Evolutionary conservation across 192 early-diverging fungal genomes (phyloP).

Genomic region (Linnemannia elongata): DNA sequence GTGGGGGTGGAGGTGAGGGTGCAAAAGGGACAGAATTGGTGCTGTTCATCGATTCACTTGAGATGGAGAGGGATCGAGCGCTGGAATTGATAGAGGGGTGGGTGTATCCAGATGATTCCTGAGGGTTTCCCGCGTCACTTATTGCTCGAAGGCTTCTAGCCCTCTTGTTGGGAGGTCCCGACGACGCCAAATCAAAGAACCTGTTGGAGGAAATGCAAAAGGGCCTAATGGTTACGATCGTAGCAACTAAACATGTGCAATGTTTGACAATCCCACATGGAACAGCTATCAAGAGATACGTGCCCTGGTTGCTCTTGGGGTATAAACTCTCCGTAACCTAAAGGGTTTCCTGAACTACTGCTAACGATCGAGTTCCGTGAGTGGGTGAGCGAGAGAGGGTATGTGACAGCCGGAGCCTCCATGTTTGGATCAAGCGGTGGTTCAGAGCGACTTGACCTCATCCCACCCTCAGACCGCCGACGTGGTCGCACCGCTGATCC

Average conservation of each 20-base stretch:
- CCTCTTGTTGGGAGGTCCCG: neutral
- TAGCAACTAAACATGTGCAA: no score
- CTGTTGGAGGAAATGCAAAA: neutral
- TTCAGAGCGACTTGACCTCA: neutral
- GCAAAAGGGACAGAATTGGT: slow-evolving; percentile 28
- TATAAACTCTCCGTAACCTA: neutral
- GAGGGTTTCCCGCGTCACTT: neutral
- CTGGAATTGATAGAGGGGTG: neutral
- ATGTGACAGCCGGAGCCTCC: neutral
- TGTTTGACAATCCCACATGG: no score
- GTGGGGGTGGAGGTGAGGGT: slow-evolving; percentile 15
- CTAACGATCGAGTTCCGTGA: neutral
- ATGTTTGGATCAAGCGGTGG: neutral
- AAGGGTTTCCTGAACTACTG: neutral
- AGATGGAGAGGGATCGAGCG: neutral
- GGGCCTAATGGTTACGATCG: no score
- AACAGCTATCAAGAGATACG: neutral
- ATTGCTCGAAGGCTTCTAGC: neutral
- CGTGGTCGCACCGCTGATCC: neutral
- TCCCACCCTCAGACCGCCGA: neutral
- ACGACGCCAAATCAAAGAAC: slow-evolving; percentile 47
- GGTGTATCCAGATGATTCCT: neutral
- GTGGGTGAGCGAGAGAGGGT: neutral
- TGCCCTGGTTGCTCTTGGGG: neutral
- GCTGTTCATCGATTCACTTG: slow-evolving; percentile 21